Evolutionary conservation across 148 eudicot genomes (phyloP), one percentile per base, ranked within the genome.

Genomic region (Rheum nobile): DNA sequence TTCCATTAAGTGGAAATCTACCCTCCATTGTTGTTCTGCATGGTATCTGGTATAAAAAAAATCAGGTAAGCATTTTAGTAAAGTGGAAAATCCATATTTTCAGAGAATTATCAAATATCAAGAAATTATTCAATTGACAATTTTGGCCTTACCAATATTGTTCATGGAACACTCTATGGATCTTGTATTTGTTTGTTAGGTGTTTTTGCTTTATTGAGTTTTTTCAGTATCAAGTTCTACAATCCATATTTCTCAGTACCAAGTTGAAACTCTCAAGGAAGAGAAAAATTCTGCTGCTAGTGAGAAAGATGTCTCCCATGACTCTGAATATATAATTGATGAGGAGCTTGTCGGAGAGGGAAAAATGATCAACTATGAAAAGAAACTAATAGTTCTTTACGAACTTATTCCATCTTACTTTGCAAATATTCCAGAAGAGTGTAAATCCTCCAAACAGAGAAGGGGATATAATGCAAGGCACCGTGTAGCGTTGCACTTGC

Each of bases 381-480:
- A 82, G 79, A 95, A 95, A 85, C 77, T 95, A 67, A 75, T 79
- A 14, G 91, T 92, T 84, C 85, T 95, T 11, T 88, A 88, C 80
- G 90, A 95, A 82, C 93, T 95, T 87, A 86, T 95, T 70, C 85
- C 97, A 67, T 97, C 94, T 76, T 91, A 97, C 82, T 86, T 95
- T 39, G 94, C 99, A 16, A 74, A 81, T 77, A 67, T 80, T 57
- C 86, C 92, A 11, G 91, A 86, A 48, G 83, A 79, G 63, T 72
- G 74, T 21, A 91, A 88, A 77, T 85, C 80, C 13, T 70, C 85
- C 21, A 79, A 79, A 77, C 78, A 80, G 72, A 80, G 85, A 70
- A 90, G 77, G 79, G 99, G 97, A 38, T 95, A 95, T 83, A 96
- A 95, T 83, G 96, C 99, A 44, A 85, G 99, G 71, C 86, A 92